Evolutionary conservation across 306 rosid genomes (phyloP), one percentile per base, ranked within the genome.

Genomic region (Malus sieversii): DNA sequence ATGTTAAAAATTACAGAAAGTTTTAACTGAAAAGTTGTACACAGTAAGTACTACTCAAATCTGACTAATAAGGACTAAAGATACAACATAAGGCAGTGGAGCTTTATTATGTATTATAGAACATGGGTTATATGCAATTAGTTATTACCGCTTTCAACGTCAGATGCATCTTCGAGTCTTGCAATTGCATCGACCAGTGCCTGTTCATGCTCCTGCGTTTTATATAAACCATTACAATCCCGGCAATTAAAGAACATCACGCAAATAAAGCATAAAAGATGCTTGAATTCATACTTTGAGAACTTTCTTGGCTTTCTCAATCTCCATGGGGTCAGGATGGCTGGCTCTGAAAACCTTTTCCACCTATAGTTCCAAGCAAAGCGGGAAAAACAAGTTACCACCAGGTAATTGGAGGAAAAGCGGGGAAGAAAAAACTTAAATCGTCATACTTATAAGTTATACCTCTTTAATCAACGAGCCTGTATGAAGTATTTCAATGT

Each of bases 101-200:
- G 80, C 58, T 86, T 75, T 79, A 78, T 67, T 30, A 58, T 68
- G 68, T 71, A 59, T 81, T 68, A 38, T 65, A 29, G 73, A 76
- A 75, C 74, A 71, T 65, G 78, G 58, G 62, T 74, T 71, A 83
- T 75, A 77, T 77, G 82, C 77, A 81, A 51, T 71, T 78, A 81
- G 86, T 86, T 83, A 92, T 92, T 93, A 93, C 96, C 96, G 82
- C 96, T 93, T 81, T 90, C 98, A 85, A 88, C 96, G 32, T 93
- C 98, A 38, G 96, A 93, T 66, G 87, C 94, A 81, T 89, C 92
- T 80, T 85, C 95, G 6, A 93, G 92, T 84, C 85, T 93, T 67
- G 96, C 86, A 66, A 93, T 93, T 38, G 98, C 96, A 75, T 93
- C 82, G 27, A 89, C 83, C 76, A 93, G 86, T 38, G 98, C 89